Base-by-base conservation (phyloP, 306 rosid genomes). In the Citrullus amarus region DNA sequence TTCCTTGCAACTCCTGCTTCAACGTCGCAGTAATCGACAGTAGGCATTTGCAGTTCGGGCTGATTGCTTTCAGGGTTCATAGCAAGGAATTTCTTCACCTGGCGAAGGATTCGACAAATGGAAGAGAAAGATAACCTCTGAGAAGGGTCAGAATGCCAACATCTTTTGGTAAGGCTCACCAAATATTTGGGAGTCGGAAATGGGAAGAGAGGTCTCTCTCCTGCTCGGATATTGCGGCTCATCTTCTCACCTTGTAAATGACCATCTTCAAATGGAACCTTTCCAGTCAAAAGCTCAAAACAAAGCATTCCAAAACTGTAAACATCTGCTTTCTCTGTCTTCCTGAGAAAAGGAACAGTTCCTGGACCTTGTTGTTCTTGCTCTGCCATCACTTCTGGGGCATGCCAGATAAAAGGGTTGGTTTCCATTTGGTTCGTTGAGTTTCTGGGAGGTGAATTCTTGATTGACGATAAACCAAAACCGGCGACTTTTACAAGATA, bases 171-270 rank as follows among this genome's bases (percentile, higher is more conserved):
- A 81, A 96, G 79, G 62, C 58, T 91, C 9, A 91, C 99, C 59
- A 96, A 87, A 79, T 90, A 93, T 57, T 91, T 96, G 3, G 99
- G 99, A 5, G 93, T 86, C 66, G 84, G 91, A 63, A 69, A 74
- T n/a, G 99, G 96, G 66, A 96, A 96, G 20, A 96, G 91, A 57
- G 99, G 99, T 77, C 99, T 86, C 81, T 93, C 98, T 56, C 98
- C 99, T 7, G 91, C 92, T 81, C 83, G 84, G 59, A 96, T 88
- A 50, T 90, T 93, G 55, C 85, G 83, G 39, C 70, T 87, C 25
- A 86, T 90, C 81, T 90, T 87, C 11, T 89, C 93, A 67, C 96
- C 98, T 84, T 88, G 94, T 76, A 90, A 89, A 80, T 92, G 93
- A 14, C 83, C 70, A 54, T 92, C 97, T 69, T 93, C 97, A 51